Base-by-base conservation (phyloP, 2,329 filamentous ascomycete genomes). In the Sphaerulina musiva region DNA sequence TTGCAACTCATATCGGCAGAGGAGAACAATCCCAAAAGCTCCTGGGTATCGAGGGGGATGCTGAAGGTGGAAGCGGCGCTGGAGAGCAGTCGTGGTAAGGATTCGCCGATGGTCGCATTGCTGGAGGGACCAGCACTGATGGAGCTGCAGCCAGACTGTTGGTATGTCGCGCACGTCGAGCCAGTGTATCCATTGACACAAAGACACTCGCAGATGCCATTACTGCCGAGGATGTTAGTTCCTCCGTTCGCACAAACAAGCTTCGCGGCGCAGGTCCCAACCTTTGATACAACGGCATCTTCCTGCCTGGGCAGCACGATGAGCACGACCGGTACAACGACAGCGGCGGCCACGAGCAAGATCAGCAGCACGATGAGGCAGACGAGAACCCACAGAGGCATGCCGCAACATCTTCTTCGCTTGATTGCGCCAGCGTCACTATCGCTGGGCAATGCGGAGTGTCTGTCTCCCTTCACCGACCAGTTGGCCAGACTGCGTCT, bases 181-280 rank as follows among this genome's bases (percentile, higher is more conserved):
- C 85, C 85, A 0, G 87, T 91, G 68, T 92, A 97, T 1, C 91
- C 89, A 64, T 93, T 90, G 20, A 85, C 83, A 71, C 92, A 98
- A 42, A 96, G 82, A 68, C 92, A 98, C 10, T 85, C 85, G 72
- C 92, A 97, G 17, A 79, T 74, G 3, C 68, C 68, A 44, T 61
- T 59, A 53, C 81, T 76, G 12, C 79, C 81, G 17, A 89, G 71
- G 12, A 92, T 80, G 52, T 84, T 90, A 14, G 84, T 83, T 29
- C 92, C 92, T 8, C 89, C 89, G 60, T 97, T 95, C 49, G 80
- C 73, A 66, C 92, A 96, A 0, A 76, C 78, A 11, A 86, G 72
- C 31, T 78, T 78, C 39, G 75, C 72, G 60, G 81, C 76, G 68
- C 89, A 95, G 56, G 77, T 68, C 6, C 73, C 68, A 20, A 65